Conservation (phyloP, 2,329 filamentous ascomycete genomes). For the Chaetomiaceae sp. region DNA sequence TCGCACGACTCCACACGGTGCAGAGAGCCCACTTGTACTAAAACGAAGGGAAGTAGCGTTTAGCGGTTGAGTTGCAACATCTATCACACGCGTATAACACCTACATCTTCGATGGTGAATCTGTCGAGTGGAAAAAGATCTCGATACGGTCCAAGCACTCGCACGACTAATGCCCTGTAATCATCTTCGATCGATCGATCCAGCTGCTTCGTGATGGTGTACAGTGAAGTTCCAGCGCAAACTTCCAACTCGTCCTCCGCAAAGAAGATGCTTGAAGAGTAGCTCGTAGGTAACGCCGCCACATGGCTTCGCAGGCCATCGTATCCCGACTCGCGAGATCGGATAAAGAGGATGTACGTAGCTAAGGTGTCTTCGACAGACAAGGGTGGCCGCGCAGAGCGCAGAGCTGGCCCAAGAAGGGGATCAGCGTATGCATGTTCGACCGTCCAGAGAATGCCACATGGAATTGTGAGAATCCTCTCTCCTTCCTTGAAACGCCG, state of each 20-base stretch:
- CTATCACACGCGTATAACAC: constrained; percentile 2
- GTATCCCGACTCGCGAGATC: constrained; percentile 9
- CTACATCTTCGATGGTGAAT: constrained; percentile 7
- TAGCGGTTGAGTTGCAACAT: not conserved
- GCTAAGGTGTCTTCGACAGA: constrained; percentile 9
- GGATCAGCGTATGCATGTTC: constrained; percentile 7
- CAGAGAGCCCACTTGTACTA: constrained; percentile 11
- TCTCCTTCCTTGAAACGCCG: constrained; percentile 2
- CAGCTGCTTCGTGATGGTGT: constrained; percentile 7
- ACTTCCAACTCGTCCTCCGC: too few species aligned
- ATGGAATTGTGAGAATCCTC: constrained; percentile 5
- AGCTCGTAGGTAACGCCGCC: constrained; percentile 4
- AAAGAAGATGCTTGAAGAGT: constrained; percentile 8
- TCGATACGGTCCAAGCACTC: not conserved
- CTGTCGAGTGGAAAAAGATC: constrained; percentile 8
- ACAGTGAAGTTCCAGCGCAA: constrained; percentile 3
- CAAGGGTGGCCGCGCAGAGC: constrained; percentile 5
- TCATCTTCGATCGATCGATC: constrained; percentile 1
- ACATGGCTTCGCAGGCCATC: constrained; percentile 8
- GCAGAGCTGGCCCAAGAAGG: constrained; percentile 7
- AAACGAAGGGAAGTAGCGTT: not conserved
- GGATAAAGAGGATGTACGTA: constrained; percentile 4
- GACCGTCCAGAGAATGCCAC: constrained; percentile 5
- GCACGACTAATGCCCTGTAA: constrained; percentile 8
- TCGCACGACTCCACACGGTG: constrained; percentile 30